phyloP scores from a whole-genome alignment of 163 green algal species.

The Scenedesmus sp. region DNA sequence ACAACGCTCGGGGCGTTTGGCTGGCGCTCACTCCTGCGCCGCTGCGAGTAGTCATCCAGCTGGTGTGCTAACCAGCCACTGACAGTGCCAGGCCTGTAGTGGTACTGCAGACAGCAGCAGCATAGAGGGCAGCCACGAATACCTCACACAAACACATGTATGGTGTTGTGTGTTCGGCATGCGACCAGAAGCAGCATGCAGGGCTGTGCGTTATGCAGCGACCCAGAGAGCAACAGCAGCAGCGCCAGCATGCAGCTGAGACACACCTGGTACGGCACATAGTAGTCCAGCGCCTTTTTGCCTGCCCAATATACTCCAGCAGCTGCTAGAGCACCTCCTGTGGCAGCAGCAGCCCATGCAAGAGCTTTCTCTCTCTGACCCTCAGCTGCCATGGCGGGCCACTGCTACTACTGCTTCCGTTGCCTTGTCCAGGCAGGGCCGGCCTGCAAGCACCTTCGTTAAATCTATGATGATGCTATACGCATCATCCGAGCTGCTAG shows the following conservation, averaged over 20 bases:
- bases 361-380: conserved; percentile 9
- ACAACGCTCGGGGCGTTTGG: too few relatives aligned
- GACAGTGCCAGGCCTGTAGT: conserved; percentile 93
- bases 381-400: conserved; percentile 18
- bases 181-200: background rate
- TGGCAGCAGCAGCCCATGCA: conserved; percentile 19
- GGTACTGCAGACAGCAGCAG: conserved; percentile 80
- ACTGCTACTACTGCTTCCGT: background rate
- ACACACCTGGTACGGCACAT: conserved; percentile 53
- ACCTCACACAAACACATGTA: background rate
- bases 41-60: conserved; percentile 87
- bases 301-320: conserved; percentile 39
- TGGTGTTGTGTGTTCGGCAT: background rate
- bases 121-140: background rate
- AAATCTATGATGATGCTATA: background rate
- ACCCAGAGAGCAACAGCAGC: background rate
- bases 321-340: conserved; percentile 5
- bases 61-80: conserved; percentile 83
- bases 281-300: conserved; percentile 43
- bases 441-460: background rate
- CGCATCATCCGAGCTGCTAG: background rate
- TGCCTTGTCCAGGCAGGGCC: background rate
- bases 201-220: background rate
- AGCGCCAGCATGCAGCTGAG: background rate
- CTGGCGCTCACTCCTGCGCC: conserved; percentile 71